phyloP scores from a whole-genome alignment of 768 basidiomycete genomes.

The Boletus speciosus region DNA sequence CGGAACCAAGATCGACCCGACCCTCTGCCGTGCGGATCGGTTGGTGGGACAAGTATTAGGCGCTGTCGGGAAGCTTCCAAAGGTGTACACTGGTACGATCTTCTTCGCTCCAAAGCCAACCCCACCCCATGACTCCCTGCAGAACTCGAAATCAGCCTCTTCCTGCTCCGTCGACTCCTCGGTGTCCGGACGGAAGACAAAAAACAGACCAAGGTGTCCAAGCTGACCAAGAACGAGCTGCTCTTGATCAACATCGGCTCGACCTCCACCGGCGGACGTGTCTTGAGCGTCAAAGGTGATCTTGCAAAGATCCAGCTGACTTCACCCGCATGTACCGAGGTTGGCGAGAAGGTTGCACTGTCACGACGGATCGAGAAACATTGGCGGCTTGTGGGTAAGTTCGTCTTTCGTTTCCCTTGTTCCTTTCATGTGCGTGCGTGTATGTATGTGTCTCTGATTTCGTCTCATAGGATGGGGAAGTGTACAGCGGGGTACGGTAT shows the following conservation, averaged over 20 bases:
- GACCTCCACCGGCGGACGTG: conserved; percentile 94
- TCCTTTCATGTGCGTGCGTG: background rate
- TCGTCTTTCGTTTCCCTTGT: background rate
- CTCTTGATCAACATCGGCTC: conserved; percentile 97
- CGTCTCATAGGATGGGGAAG: conserved; percentile 59
- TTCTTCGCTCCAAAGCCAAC: background rate
- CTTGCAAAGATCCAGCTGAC: conserved; percentile 93
- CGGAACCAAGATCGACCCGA: conserved; percentile 94
- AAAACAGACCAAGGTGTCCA: conserved; percentile 95
- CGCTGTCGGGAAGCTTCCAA: conserved; percentile 89
- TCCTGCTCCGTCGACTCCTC: conserved; percentile 92
- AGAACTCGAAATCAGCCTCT: conserved; percentile 92
- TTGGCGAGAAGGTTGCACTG: conserved; percentile 96
- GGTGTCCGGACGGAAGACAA: conserved; percentile 99
- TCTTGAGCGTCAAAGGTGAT: conserved; percentile 91
- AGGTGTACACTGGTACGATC: conserved; percentile 77
- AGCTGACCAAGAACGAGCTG: conserved; percentile 87
- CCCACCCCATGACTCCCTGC: background rate
- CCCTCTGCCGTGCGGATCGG: conserved; percentile 94
- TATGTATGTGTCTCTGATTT: background rate
- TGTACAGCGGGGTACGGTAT: conserved; percentile 78
- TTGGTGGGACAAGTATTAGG: conserved; percentile 96
- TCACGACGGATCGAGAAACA: conserved; percentile 96
- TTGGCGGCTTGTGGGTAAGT: conserved; percentile 93
- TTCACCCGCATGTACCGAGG: conserved; percentile 92